Conservation (phyloP, 106 monocot species). For the Alisma plantagoaquatica region DNA sequence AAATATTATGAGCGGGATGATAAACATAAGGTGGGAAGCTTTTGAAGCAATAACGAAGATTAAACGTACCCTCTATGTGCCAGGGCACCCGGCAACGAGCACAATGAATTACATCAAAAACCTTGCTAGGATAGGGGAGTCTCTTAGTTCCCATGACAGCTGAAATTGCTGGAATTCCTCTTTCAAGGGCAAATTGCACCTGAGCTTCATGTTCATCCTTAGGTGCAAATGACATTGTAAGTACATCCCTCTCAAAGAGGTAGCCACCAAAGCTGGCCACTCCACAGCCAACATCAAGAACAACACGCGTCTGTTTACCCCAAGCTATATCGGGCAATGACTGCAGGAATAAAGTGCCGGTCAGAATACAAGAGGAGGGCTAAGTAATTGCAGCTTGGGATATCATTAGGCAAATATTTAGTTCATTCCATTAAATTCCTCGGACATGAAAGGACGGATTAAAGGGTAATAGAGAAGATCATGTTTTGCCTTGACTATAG, state of each 20-base stretch:
- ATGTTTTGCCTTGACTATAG: too few species aligned
- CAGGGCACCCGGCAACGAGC: too few species aligned
- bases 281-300: conserved; percentile 87
- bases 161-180: conserved; percentile 86
- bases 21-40: background rate
- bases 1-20: background rate
- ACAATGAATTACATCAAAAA: conserved; percentile 82
- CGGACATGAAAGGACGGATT: too few species aligned
- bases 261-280: conserved; percentile 87
- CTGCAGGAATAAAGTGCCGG: too few species aligned
- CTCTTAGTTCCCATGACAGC: conserved; percentile 88
- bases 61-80: conserved; percentile 62
- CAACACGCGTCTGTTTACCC: conserved; percentile 58
- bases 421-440: too few species aligned
- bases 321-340: conserved; percentile 57
- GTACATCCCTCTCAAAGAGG: conserved; percentile 67
- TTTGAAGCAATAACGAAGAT: background rate
- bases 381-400: too few species aligned
- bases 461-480: too few species aligned
- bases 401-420: too few species aligned
- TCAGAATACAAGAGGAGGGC: too few species aligned
- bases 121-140: conserved; percentile 62
- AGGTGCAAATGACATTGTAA: conserved; percentile 88
- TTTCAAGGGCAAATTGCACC: conserved; percentile 84
- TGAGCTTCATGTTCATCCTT: conserved; percentile 96